Evolutionary conservation across 495 filamentous ascomycete genomes (phyloP).

Genomic region (Penicillium coprophilum): DNA sequence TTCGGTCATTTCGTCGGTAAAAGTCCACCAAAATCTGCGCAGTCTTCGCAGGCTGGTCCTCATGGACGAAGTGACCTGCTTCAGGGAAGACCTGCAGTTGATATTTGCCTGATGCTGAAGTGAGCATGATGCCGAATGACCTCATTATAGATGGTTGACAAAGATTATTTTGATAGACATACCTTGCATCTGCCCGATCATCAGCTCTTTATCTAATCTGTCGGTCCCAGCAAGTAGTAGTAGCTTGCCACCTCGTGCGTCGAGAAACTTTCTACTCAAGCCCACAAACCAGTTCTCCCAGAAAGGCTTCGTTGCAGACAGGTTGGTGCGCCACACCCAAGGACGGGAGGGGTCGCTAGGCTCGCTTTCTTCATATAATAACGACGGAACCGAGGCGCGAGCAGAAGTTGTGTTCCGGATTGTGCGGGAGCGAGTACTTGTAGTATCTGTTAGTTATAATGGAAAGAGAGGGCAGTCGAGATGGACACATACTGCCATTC

Average conservation of each 20-base stretch:
- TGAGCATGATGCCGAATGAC: not conserved
- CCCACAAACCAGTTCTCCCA: conserved; percentile 95
- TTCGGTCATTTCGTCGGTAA: conserved; percentile 83
- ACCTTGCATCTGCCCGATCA: conserved; percentile 98
- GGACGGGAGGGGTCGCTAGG: conserved; percentile 37
- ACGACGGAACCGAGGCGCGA: conserved; percentile 79
- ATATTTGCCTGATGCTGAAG: conserved; percentile 69
- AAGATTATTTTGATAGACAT: conserved; percentile 17
- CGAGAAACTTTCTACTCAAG: conserved; percentile 84
- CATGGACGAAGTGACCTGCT: conserved; percentile 94
- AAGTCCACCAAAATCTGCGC: conserved; percentile 86
- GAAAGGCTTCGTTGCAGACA: conserved; percentile 80
- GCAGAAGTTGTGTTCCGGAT: conserved; percentile 81
- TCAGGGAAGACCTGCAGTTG: conserved; percentile 92
- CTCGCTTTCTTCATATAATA: conserved; percentile 55
- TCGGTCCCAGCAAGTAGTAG: conserved; percentile 92
- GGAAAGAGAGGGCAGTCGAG: not conserved
- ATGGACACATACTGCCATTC: conserved; percentile 76
- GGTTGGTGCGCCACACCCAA: conserved; percentile 86
- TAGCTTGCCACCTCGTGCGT: conserved; percentile 81
- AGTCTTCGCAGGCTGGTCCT: conserved; percentile 87
- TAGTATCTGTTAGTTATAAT: not conserved
- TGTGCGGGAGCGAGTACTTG: conserved; percentile 78
- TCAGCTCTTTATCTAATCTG: conserved; percentile 88
- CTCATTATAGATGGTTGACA: not conserved